These are phyloP conservation scores for Zelopaecilomyces penicillatus DNA, from an alignment of 2,329 filamentous ascomycete species.

Conservation along the genomic window DNA sequence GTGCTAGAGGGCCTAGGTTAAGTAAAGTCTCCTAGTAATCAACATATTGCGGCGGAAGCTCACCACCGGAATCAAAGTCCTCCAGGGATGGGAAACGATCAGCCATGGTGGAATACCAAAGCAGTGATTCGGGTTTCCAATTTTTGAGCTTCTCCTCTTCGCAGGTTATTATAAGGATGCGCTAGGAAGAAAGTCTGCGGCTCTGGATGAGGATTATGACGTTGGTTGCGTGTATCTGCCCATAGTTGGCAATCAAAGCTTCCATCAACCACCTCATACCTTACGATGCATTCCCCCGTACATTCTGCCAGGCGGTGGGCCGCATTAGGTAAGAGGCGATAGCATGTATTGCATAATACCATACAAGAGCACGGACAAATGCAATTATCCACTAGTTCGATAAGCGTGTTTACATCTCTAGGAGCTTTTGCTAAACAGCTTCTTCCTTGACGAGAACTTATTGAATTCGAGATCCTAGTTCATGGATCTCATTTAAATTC, in stretches of 20 bases:
- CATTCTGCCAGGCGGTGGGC: no score
- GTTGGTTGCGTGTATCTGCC: no score
- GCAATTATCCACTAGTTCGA: slow-evolving; percentile 16
- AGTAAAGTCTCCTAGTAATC: slow-evolving; percentile 1
- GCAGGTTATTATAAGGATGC: no score
- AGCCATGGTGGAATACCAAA: slow-evolving; percentile 47
- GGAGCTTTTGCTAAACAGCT: slow-evolving; percentile 15
- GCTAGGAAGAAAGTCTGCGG: no score
- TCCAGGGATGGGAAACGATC: slow-evolving; percentile 73
- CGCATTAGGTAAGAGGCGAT: no score
- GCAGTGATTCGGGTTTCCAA: background rate
- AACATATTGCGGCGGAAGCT: slow-evolving; percentile 16
- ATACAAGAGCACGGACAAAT: slow-evolving; percentile 10
- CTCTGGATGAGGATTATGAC: no score
- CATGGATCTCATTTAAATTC: no score
- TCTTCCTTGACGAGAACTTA: background rate
- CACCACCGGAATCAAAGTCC: slow-evolving; percentile 63
- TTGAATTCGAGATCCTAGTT: no score
- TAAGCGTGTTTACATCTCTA: slow-evolving; percentile 5
- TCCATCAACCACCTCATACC: no score
- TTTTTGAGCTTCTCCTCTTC: no score
- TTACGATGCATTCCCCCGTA: no score
- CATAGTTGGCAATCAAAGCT: no score
- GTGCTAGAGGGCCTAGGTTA: slow-evolving; percentile 39
- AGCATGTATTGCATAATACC: slow-evolving; percentile 14